phyloP scores from a whole-genome alignment of 2,329 filamentous ascomycete genomes.

The Pseudopithomyces chartarum region DNA sequence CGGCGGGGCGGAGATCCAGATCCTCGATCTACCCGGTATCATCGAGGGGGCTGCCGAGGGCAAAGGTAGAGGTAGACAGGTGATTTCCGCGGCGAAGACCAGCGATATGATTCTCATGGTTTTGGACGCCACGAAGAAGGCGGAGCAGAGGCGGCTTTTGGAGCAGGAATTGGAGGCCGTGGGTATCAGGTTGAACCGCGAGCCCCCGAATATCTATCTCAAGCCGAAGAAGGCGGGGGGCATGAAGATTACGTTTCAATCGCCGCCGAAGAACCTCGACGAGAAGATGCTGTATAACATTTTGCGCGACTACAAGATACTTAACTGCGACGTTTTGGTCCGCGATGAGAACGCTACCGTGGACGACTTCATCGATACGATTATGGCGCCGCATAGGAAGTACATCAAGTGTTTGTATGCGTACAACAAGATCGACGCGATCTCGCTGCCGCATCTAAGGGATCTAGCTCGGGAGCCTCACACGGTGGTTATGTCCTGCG shows the following conservation, averaged over 20 bases:
- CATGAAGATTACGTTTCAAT: constrained; percentile 97
- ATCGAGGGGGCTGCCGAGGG: constrained; percentile 96
- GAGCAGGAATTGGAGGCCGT: constrained; percentile 95
- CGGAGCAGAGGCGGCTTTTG: constrained; percentile 85
- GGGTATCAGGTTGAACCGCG: constrained; percentile 88
- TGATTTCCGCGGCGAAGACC: constrained; percentile 97
- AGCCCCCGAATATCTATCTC: constrained; percentile 96
- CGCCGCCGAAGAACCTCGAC: constrained; percentile 86
- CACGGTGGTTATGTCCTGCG: constrained; percentile 97
- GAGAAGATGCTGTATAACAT: constrained; percentile 99
- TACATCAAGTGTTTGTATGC: constrained; percentile 96
- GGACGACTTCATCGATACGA: constrained; percentile 98
- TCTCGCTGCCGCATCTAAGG: constrained; percentile 92
- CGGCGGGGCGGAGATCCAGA: constrained; percentile 95
- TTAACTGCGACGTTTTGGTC: constrained; percentile 95
- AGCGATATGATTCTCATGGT: constrained; percentile 98
- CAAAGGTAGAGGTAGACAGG: constrained; percentile 92
- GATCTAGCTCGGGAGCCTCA: constrained; percentile 88
- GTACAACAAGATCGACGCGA: constrained; percentile 99
- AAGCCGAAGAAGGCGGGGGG: constrained; percentile 95
- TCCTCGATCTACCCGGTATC: constrained; percentile 96
- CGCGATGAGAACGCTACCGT: constrained; percentile 93
- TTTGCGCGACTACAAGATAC: constrained; percentile 95
- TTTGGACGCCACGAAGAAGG: constrained; percentile 93
- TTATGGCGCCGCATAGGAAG: constrained; percentile 98